Evolutionary conservation across 345 rosid genomes (phyloP).

Genomic region (Theobroma cacao): DNA sequence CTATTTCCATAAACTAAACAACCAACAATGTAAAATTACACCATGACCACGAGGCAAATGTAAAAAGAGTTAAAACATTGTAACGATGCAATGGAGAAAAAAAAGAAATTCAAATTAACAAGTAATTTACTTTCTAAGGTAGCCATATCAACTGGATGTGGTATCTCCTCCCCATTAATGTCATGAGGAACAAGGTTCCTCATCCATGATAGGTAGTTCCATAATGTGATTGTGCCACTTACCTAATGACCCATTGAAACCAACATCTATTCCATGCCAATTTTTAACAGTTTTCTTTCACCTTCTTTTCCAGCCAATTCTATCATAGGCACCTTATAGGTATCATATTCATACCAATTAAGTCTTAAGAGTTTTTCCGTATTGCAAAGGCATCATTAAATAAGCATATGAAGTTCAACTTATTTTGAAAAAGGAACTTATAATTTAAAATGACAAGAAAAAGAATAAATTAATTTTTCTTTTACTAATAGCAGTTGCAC

Average conservation of each 20-base stretch:
- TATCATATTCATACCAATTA: neutral
- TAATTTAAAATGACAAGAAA: too few species aligned
- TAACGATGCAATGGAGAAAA: neutral
- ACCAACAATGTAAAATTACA: neutral
- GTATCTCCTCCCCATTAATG: conserved; percentile 57
- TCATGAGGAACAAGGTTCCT: conserved; percentile 68
- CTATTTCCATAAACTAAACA: conserved; percentile 64
- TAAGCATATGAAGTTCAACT: neutral
- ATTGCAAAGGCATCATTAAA: neutral
- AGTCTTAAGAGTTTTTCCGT: too few species aligned
- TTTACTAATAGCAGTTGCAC: too few species aligned
- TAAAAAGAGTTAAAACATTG: too few species aligned
- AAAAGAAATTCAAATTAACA: too few species aligned
- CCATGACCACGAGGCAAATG: neutral
- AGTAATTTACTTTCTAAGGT: conserved; percentile 57
- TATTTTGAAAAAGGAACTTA: too few species aligned
- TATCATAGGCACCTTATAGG: conserved; percentile 51
- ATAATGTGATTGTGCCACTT: conserved; percentile 59
- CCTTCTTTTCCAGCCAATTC: conserved; percentile 59
- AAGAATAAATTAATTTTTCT: too few species aligned
- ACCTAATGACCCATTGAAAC: conserved; percentile 77
- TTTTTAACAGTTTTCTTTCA: conserved; percentile 35
- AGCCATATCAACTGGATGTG: conserved; percentile 64
- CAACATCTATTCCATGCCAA: conserved; percentile 61
- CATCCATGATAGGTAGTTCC: conserved; percentile 85